Percentiles rank a stretch among this genome's conserved stretches.
Evolutionary conservation across 305 asterid genomes (phyloP).

Genomic region (Lippia alba): DNA sequence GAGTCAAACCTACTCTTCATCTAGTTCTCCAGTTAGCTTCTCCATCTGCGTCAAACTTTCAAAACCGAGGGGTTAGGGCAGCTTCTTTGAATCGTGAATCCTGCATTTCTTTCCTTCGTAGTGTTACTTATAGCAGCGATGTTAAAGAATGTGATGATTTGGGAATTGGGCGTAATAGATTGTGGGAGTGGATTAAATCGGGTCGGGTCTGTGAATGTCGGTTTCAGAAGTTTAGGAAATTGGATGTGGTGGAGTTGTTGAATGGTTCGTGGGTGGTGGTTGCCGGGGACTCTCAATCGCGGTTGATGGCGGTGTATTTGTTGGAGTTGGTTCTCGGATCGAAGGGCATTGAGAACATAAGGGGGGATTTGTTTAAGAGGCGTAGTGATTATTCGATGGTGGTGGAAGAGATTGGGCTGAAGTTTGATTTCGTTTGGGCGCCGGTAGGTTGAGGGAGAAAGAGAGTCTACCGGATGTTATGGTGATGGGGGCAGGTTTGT

Average conservation of each 20-base stretch:
- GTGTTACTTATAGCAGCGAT: slow-evolving; percentile 41
- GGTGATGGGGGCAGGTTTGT: slow-evolving; percentile 85
- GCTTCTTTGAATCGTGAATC: slow-evolving; percentile 57
- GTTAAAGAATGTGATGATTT: slow-evolving; percentile 39
- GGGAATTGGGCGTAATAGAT: slow-evolving; percentile 40
- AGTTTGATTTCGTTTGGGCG: slow-evolving; percentile 89
- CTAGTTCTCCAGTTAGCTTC: too few relatives aligned
- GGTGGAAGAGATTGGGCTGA: slow-evolving; percentile 80
- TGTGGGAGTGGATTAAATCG: slow-evolving; percentile 75
- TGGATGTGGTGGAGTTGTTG: slow-evolving; percentile 76
- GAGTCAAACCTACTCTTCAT: too few relatives aligned
- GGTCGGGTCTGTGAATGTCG: slow-evolving; percentile 62
- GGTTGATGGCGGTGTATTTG: slow-evolving; percentile 78
- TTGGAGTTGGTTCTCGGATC: slow-evolving; percentile 71
- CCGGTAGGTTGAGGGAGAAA: slow-evolving; percentile 58
- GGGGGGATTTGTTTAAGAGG: slow-evolving; percentile 85
- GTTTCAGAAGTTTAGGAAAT: slow-evolving; percentile 67
- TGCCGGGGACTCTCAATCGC: slow-evolving; percentile 91
- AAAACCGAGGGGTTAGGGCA: too few relatives aligned
- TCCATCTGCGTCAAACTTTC: too few relatives aligned
- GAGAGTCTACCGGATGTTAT: slow-evolving; percentile 69
- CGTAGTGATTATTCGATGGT: slow-evolving; percentile 74
- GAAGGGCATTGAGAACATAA: slow-evolving; percentile 51
- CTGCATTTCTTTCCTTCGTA: slow-evolving; percentile 68
- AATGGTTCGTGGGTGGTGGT: slow-evolving; percentile 93